phyloP scores from a whole-genome alignment of 164 flowering plant genomes.

The Paratinospora sagittata region DNA sequence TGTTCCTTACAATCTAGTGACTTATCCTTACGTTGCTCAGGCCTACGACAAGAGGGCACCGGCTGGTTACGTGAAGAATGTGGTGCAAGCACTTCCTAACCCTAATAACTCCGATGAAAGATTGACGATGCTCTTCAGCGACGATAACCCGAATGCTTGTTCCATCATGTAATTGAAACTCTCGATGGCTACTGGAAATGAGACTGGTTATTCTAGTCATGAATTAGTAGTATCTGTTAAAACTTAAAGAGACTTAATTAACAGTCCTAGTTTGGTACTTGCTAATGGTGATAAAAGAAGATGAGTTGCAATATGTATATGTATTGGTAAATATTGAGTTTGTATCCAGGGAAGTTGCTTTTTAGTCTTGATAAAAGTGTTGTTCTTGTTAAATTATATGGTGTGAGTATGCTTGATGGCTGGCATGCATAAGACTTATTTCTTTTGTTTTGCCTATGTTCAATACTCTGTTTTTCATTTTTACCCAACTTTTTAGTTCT shows the following conservation, averaged over 20 bases:
- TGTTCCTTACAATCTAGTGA: slow-evolving; percentile 50
- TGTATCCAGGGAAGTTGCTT: neutral
- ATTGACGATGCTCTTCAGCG: slow-evolving; percentile 45
- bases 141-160: slow-evolving; percentile 71
- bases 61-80: slow-evolving; percentile 49
- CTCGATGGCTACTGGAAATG: too few species aligned
- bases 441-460: too few species aligned
- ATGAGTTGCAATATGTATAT: neutral
- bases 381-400: neutral
- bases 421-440: neutral
- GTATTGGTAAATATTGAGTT: neutral
- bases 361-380: neutral
- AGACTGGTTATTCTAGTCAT: neutral
- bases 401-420: neutral
- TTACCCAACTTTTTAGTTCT: too few species aligned
- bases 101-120: slow-evolving; percentile 35
- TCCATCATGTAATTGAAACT: slow-evolving; percentile 44
- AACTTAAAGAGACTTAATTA: neutral
- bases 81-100: slow-evolving; percentile 38
- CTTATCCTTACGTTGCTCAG: slow-evolving; percentile 47
- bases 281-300: neutral
- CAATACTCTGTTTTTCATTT: too few species aligned
- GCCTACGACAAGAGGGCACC: slow-evolving; percentile 78
- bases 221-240: too few species aligned
- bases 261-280: neutral